Conservation (phyloP, 352 stramenopile species). For the Globisporangium sylvaticum region DNA sequence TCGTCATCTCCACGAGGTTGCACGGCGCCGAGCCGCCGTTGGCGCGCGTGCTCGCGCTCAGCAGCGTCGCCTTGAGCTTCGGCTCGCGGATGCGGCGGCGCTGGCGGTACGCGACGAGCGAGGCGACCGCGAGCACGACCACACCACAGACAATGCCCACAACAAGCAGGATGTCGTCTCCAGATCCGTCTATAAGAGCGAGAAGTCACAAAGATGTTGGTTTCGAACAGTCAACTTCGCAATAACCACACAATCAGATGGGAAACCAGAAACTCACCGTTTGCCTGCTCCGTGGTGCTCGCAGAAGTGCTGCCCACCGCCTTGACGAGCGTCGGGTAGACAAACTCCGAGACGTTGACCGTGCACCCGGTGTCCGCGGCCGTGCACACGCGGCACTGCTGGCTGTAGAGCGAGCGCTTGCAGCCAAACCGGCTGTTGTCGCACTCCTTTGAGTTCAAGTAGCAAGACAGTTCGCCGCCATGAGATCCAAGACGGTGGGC, state of each 20-base stretch:
- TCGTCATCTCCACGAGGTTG: background rate
- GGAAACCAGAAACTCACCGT: too few relatives aligned
- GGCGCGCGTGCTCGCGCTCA: background rate
- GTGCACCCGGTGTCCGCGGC: conserved; percentile 2
- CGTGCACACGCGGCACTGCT: conserved; percentile 52
- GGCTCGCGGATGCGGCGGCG: background rate
- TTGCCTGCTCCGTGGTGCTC: too few relatives aligned
- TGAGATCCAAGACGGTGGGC: too few relatives aligned
- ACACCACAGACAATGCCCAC: background rate
- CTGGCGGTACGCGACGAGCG: background rate
- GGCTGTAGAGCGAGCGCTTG: conserved; percentile 50
- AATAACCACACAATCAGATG: too few relatives aligned
- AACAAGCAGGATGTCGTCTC: background rate
- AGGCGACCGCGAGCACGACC: background rate
- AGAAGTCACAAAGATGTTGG: too few relatives aligned
- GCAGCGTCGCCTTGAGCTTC: background rate
- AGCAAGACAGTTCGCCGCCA: conserved; percentile 54
- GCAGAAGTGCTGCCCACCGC: background rate
- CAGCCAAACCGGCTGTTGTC: conserved; percentile 44
- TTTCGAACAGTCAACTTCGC: too few relatives aligned
- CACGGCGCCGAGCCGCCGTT: background rate
- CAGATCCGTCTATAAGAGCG: background rate
- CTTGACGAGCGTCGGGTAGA: conserved; percentile 8
- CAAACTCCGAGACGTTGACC: background rate
- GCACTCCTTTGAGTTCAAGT: conserved; percentile 53